phyloP scores from a whole-genome alignment of 257 asterid genomes.

The Fraxinus americana region DNA sequence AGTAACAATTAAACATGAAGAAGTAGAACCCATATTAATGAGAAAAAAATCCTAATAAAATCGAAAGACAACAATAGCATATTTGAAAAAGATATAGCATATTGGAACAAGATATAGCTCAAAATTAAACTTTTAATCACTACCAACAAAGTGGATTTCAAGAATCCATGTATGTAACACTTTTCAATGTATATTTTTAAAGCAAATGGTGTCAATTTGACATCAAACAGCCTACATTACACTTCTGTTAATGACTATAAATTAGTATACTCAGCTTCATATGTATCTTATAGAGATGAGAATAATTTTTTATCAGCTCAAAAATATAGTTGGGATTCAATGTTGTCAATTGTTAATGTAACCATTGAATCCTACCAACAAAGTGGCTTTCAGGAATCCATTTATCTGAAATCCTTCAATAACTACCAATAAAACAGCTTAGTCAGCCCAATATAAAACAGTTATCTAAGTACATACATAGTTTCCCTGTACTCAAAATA shows the following conservation, averaged over 20 bases:
- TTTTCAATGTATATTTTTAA: too few species aligned
- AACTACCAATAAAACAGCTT: background rate
- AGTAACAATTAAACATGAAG: background rate
- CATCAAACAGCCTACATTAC: too few species aligned
- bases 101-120: background rate
- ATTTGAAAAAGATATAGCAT: background rate
- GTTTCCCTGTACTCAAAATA: slow-evolving; percentile 6
- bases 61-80: background rate
- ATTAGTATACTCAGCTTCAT: background rate
- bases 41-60: background rate
- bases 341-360: background rate
- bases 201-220: too few species aligned
- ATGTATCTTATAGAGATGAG: background rate
- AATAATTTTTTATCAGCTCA: too few species aligned
- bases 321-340: too few species aligned
- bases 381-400: background rate
- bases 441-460: background rate
- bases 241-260: too few species aligned
- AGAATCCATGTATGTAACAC: too few species aligned
- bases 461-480: background rate
- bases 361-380: background rate
- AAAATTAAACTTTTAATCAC: background rate
- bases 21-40: background rate
- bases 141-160: background rate
- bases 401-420: background rate